Evolutionary conservation across 2,329 filamentous ascomycete genomes (phyloP).

Genomic region (Colletotrichum magnum): DNA sequence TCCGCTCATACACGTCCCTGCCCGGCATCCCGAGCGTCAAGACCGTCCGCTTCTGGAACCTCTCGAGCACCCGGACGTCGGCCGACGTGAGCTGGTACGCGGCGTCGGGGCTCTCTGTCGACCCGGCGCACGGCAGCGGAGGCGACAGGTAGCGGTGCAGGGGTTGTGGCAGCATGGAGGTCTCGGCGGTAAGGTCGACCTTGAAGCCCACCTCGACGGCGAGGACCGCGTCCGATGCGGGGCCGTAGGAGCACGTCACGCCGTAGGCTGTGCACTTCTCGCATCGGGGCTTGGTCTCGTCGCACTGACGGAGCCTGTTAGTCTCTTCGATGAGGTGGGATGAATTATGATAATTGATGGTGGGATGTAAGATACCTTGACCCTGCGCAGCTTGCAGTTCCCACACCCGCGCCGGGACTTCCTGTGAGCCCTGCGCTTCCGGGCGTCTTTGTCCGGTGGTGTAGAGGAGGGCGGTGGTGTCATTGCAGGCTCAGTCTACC

Average conservation of each 20-base stretch:
- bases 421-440: slow-evolving; percentile 57
- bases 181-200: background rate
- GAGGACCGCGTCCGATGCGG: slow-evolving; percentile 43
- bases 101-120: slow-evolving; percentile 44
- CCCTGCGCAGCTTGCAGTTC: slow-evolving; percentile 68
- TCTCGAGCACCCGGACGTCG: slow-evolving; percentile 54
- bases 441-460: slow-evolving; percentile 14
- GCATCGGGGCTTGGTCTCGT: slow-evolving; percentile 65
- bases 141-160: slow-evolving; percentile 40
- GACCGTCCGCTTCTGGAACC: slow-evolving; percentile 60
- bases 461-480: background rate
- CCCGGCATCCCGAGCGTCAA: slow-evolving; percentile 55
- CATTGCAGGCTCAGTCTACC: background rate
- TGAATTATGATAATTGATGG: background rate
- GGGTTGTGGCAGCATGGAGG: background rate
- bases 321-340: background rate
- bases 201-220: slow-evolving; percentile 24
- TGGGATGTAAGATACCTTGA: slow-evolving; percentile 59
- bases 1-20: slow-evolving; percentile 51
- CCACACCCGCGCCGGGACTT: slow-evolving; percentile 69
- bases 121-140: slow-evolving; percentile 31
- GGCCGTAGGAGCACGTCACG: slow-evolving; percentile 63
- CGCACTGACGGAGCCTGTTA: slow-evolving; percentile 57
- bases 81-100: slow-evolving; percentile 50
- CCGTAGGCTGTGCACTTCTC: slow-evolving; percentile 62